Percentiles rank a stretch among this genome's conserved stretches.
These are phyloP conservation scores for Brassica carinata DNA, from an alignment of 345 rosid genomes.

Conservation along the genomic window DNA sequence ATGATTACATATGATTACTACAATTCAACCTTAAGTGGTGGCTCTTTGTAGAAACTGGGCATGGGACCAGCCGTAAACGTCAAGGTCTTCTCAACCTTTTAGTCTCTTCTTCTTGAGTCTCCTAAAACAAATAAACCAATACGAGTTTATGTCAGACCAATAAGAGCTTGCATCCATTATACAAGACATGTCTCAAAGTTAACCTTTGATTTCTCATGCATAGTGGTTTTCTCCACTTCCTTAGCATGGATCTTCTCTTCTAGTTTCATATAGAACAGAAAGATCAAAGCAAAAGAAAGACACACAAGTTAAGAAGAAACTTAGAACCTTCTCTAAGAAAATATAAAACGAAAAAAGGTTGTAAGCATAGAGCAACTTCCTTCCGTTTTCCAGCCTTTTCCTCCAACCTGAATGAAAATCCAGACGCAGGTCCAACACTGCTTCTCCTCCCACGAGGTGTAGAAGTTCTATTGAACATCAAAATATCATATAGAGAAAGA, in stretches of 20 bases:
- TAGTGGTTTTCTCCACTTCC: conserved; percentile 69
- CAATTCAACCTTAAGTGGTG: conserved; percentile 83
- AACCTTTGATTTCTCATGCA: conserved; percentile 96
- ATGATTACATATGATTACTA: conserved; percentile 46
- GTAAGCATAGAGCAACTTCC: conserved; percentile 52
- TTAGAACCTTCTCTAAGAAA: neutral
- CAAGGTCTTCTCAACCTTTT: conserved; percentile 88
- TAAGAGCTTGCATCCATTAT: neutral
- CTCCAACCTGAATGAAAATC: conserved; percentile 85
- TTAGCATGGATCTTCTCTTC: conserved; percentile 95
- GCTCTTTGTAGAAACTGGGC: conserved; percentile 97
- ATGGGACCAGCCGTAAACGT: conserved; percentile 91
- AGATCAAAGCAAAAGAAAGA: neutral
- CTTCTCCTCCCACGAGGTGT: conserved; percentile 57
- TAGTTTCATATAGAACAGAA: conserved; percentile 81
- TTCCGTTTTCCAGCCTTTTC: conserved; percentile 95
- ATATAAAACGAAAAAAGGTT: neutral
- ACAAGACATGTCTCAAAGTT: neutral
- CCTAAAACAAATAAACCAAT: conserved; percentile 50
- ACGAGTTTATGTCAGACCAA: neutral
- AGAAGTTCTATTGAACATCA: conserved; percentile 52
- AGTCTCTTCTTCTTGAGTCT: conserved; percentile 88
- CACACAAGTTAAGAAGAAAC: conserved; percentile 1
- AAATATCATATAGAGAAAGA: neutral
- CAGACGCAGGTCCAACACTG: conserved; percentile 63